Base-by-base conservation (phyloP, 1,284 basidiomycete genomes). In the Ceratobasidium sp. region DNA sequence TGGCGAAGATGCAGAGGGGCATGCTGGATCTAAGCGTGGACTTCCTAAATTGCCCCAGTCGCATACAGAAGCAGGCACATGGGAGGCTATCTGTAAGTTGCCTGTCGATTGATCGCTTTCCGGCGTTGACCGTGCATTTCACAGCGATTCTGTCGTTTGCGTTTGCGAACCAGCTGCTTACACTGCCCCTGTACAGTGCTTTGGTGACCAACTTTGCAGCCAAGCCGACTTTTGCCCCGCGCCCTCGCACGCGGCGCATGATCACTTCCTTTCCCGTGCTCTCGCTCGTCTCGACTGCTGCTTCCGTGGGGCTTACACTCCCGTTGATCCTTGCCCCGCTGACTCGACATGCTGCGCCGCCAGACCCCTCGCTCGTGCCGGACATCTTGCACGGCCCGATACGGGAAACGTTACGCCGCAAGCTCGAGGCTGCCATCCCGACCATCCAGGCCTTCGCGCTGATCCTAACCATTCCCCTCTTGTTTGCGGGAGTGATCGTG, bases 371-470 rank as follows among this genome's bases (percentile, higher is more conserved):
- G 11, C 13, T 29, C 29, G 16, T 71, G n/a, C 68, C 68, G 16
- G 61, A 37, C n/a, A 41, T 61, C 16, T 14, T 46, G 14, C 59
- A 22, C 11, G 54, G 43, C 6, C 72, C 59, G 2, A 51, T 65
- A 14, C 72, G 46, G 29, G 72, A 64, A 64, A 74, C 72, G 19
- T 14, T 74, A 31, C 11, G 43, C 51, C 58, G 58, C 1, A 74
- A 61, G 22, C 74, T 68, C 46, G 64, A 68, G 56, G 64, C 74
- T 11, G 64, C 74, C 16, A 74, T 74, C 14, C 74, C 74, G 5
- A 68, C 63, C 4, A 74, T 68, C n/a, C 74, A 66, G 41, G 66
- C 63, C 64, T 66, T 68, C 62, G 64, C 63, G n/a, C 53, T 74
- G 19, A 59, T 68, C 39, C 41, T 66, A 7, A 63, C 74, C 16